These are phyloP conservation scores for Fusarium musae DNA, from an alignment of 2,329 filamentous ascomycete genomes.

Conservation along the genomic window DNA sequence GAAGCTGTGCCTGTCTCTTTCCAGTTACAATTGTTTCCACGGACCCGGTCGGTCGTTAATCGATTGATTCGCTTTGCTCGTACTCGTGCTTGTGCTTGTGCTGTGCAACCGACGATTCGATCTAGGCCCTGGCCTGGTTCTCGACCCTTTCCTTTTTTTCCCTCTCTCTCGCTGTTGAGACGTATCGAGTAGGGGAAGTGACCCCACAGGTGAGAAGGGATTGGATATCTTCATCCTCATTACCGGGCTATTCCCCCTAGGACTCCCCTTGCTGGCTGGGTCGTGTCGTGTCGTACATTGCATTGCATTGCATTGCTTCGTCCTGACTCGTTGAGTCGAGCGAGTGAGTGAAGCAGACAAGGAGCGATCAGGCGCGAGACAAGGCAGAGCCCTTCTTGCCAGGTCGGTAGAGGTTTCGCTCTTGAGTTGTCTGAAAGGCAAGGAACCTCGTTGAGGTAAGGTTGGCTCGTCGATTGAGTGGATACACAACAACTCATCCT, in stretches of 20 bases:
- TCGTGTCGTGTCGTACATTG: background rate
- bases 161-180: background rate
- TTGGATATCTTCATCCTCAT: conserved; percentile 14
- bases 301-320: background rate
- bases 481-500: conserved; percentile 25
- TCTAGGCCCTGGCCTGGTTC: conserved; percentile 11
- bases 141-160: background rate
- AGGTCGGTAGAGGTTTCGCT: background rate
- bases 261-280: background rate
- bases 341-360: background rate
- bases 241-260: background rate
- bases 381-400: background rate
- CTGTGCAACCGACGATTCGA: conserved; percentile 19
- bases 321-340: conserved; percentile 12
- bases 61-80: background rate
- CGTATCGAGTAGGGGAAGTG: background rate
- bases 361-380: background rate
- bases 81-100: background rate
- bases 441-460: background rate
- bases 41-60: conserved; percentile 27
- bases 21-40: conserved; percentile 39
- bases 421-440: background rate
- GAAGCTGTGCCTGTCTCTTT: conserved; percentile 29
- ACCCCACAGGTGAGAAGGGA: conserved; percentile 6
- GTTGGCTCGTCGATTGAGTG: conserved; percentile 11